Evolutionary conservation across 331 rosid species (phyloP), one percentile per base, ranked within the genome.

Genomic region (Rhamnella rubrinervis): DNA sequence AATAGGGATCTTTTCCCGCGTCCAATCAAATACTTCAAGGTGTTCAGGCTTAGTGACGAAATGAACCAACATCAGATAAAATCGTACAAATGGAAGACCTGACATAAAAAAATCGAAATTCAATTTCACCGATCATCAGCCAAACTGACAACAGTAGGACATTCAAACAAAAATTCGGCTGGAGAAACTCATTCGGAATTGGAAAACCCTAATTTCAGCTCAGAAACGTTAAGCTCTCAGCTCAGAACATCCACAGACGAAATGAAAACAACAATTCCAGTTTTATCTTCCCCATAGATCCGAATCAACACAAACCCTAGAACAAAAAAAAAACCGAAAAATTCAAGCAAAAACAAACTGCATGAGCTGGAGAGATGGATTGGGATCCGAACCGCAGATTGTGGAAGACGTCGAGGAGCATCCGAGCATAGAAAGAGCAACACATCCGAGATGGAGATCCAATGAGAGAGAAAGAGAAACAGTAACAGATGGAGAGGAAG

Each of bases 371-470:
- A 50, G 41, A 64, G 11, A 38, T 50, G 18, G 37, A 75, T 18
- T 21, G 46, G 52, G 55, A 59, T 66, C 67, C 81, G 74, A 31
- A 53, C 85, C 84, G 76, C 68, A 70, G 64, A 50, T 74, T 71
- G 71, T 57, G 61, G 56, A 77, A 25, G 58, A 86, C 70, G 47
- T 38, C 28, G 52, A 59, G 53, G 75, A 78, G 37, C 78, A 83
- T 77, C 65, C 60, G 70, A 73, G 75, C 70, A 72, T 52, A 65
- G 58, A 80, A 67, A 72, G 77, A 41, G 70, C 73, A 74, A 63
- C 78, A 59, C 79, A 79, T 70, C 71, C 26, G 68, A 71, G 68
- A 70, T 52, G 51, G 71, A 66, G 76, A 80, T 82, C 80, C 75
- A 46, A 23, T 26, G 10, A 74, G 12, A 21, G 15, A 61, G 5